Base-by-base conservation (phyloP, 2,329 filamentous ascomycete genomes). In the Colletotrichum costaricense region DNA sequence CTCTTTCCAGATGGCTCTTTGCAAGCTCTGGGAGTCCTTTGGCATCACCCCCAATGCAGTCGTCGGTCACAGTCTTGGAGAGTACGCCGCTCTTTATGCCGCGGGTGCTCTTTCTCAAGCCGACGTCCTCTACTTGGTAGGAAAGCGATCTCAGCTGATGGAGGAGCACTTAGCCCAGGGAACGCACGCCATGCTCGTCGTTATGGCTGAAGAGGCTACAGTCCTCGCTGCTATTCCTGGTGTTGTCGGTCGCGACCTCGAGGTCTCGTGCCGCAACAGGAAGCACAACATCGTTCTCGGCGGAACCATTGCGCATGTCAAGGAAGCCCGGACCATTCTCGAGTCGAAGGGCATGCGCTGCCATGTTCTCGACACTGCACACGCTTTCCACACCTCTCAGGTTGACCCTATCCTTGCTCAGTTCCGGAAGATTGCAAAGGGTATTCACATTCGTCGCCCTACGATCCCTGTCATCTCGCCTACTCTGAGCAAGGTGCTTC, bases 221-320 rank as follows among this genome's bases (percentile, higher is more conserved):
- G 88, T 91, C 68, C 85, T 83, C 49, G 85, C 88, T n/a, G 86
- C 87, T 63, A 86, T 90, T n/a, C 82, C 82, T 75, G 86, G 79
- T 24, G 78, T 76, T 42, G 78, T 78, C 2, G 66, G 75, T 76
- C 49, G 42, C 11, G 83, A 81, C 5, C 79, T 87, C 63, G 87
- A 88, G 55, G 77, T 89, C 30, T 92, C 94, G 14, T 97, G 94
- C 83, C 88, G 94, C 79, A 97, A 97, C 76, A 90, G 92, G 0
- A 91, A 92, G 0, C 86, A 90, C 65, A 93, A 94, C 79, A 95
- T 91, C 8, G 94, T 97, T 1, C 85, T 97, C 14, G 84, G 84
- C 26, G 88, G 87, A 7, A 78, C 78, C 6, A 82, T 83, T 0
- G 77, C 78, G 0, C 80, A 86, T 58, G 83, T 89, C 46, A 77